phyloP scores from a whole-genome alignment of 176 grass and related monocot genomes.

The Leersia perrieri region DNA sequence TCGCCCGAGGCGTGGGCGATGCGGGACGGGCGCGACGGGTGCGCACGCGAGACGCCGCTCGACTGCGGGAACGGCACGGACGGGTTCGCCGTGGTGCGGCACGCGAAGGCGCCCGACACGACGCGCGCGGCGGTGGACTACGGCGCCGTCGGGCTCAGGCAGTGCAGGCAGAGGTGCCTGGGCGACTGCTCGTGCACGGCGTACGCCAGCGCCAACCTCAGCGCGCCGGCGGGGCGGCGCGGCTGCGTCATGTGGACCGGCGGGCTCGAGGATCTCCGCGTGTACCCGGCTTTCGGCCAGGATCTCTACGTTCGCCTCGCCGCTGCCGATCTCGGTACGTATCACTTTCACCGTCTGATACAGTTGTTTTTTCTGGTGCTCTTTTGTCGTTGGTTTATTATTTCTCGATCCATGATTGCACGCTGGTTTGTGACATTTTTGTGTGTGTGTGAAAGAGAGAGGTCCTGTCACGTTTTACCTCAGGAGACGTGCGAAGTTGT shows the following conservation, averaged over 20 bases:
- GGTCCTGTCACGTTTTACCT: neutral
- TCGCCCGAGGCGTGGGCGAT: constrained; percentile 39
- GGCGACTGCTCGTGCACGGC: constrained; percentile 60
- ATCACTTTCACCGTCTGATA: neutral
- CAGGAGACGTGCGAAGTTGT: neutral
- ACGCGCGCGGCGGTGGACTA: constrained; percentile 21
- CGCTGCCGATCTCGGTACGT: constrained; percentile 56
- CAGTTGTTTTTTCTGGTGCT: neutral
- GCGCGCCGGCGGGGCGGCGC: constrained; percentile 19
- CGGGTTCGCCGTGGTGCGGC: constrained; percentile 39
- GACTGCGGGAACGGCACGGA: constrained; percentile 48
- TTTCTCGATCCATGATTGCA: neutral
- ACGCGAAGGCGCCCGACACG: constrained; percentile 60
- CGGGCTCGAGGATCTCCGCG: constrained; percentile 43
- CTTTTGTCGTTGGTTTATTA: neutral
- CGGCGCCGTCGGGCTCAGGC: neutral
- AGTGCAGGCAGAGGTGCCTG: constrained; percentile 46
- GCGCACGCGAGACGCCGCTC: constrained; percentile 39
- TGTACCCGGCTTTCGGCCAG: constrained; percentile 43
- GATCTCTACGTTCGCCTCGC: constrained; percentile 58
- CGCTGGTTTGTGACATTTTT: neutral
- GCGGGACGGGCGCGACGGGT: constrained; percentile 30
- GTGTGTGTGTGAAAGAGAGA: neutral
- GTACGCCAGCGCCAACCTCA: constrained; percentile 49
- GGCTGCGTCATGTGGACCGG: constrained; percentile 64